phyloP scores from a whole-genome alignment of 192 early-diverging fungal species.

The Backusella liffmaniae region DNA sequence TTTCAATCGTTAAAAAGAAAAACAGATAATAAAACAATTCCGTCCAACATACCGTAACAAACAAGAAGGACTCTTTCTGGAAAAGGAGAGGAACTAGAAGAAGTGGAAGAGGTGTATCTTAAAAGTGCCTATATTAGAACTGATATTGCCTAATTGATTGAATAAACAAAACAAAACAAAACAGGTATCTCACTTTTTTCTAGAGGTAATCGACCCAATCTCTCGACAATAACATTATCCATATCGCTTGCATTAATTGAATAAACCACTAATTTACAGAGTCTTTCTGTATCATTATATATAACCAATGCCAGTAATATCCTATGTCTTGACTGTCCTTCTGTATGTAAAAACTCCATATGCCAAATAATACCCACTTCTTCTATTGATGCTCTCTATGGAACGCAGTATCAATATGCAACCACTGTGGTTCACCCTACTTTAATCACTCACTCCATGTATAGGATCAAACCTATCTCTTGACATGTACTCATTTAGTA shows the following conservation, averaged over 20 bases:
- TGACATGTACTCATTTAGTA: slow-evolving; percentile 18
- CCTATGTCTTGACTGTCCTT: neutral
- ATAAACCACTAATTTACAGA: slow-evolving; percentile 27
- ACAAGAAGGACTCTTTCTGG: slow-evolving; percentile 20
- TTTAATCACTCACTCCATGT: slow-evolving; percentile 11
- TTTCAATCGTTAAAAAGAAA: too few relatives aligned
- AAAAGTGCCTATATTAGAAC: neutral
- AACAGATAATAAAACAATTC: too few relatives aligned
- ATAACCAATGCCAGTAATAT: slow-evolving; percentile 15
- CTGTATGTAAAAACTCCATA: slow-evolving; percentile 32
- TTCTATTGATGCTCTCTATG: slow-evolving; percentile 24
- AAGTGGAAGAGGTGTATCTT: slow-evolving; percentile 29
- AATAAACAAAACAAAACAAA: neutral
- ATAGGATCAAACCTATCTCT: slow-evolving; percentile 22
- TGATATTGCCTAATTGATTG: neutral
- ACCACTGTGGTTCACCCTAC: neutral
- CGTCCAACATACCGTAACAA: slow-evolving; percentile 12
- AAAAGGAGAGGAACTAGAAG: slow-evolving; percentile 20
- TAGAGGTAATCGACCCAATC: slow-evolving; percentile 28
- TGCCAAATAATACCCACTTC: slow-evolving; percentile 37
- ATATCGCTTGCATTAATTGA: slow-evolving; percentile 17
- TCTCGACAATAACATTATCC: slow-evolving; percentile 13
- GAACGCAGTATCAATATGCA: neutral
- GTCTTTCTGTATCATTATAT: slow-evolving; percentile 22
- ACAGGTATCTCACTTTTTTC: slow-evolving; percentile 14